These are phyloP conservation scores for Puccinia polysora DNA, from an alignment of 1,284 basidiomycete species.

Conservation along the genomic window DNA sequence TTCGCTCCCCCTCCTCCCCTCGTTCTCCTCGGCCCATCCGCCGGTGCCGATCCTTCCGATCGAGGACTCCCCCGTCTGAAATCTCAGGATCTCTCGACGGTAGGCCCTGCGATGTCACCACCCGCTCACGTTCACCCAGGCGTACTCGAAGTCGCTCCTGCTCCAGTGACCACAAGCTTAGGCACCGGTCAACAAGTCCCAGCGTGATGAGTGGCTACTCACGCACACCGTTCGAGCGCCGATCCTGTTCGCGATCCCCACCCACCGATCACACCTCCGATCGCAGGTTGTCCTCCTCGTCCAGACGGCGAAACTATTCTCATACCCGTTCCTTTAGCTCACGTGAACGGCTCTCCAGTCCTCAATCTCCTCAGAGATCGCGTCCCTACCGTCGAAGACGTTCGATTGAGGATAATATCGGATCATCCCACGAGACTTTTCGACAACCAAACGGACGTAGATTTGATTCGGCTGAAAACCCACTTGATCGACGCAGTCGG, in stretches of 20 bases:
- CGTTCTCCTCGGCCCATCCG: constrained; percentile 21
- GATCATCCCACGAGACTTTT: constrained; percentile 15
- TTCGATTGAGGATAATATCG: constrained; percentile 22
- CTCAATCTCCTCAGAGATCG: constrained; percentile 23
- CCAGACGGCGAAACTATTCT: constrained; percentile 28
- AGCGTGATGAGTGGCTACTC: constrained; percentile 12
- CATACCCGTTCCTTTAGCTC: constrained; percentile 32
- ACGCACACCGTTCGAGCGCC: constrained; percentile 10
- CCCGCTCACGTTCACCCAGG: constrained; percentile 15
- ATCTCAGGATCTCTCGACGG: constrained; percentile 25
- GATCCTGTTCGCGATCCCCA: constrained; percentile 16
- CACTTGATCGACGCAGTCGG: background rate
- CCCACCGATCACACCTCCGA: constrained; percentile 1
- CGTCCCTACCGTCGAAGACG: background rate
- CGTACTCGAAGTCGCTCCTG: constrained; percentile 24
- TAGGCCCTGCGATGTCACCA: constrained; percentile 12
- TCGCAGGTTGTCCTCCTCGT: constrained; percentile 34
- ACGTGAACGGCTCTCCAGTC: constrained; percentile 26
- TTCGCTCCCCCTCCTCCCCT: constrained; percentile 26
- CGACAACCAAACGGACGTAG: constrained; percentile 37
- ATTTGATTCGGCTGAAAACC: constrained; percentile 13
- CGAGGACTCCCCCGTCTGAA: constrained; percentile 1
- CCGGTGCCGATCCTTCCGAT: constrained; percentile 10
- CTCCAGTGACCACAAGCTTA: constrained; percentile 12
- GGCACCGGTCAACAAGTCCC: constrained; percentile 15